These are phyloP conservation scores for Pyrenula aspistea DNA, from an alignment of 495 filamentous ascomycete species.

Conservation along the genomic window DNA sequence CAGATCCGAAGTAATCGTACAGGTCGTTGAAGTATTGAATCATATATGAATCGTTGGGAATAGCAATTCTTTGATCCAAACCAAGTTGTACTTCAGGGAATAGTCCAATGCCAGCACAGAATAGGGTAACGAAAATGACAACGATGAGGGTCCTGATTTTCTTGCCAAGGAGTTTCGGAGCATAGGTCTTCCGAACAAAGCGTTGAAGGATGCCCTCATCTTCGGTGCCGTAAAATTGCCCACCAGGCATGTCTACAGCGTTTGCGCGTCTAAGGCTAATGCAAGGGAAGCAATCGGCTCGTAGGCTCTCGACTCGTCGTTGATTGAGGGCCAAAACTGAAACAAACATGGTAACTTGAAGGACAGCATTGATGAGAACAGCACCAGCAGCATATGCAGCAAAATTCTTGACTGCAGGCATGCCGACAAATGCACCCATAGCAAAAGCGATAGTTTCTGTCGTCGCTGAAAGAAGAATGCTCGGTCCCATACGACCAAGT, in stretches of 20 bases:
- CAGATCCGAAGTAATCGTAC: slow-evolving; percentile 79
- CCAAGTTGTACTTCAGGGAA: slow-evolving; percentile 78
- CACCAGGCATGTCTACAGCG: slow-evolving; percentile 34
- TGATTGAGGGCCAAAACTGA: slow-evolving; percentile 87
- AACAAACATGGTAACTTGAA: slow-evolving; percentile 94
- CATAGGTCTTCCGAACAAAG: slow-evolving; percentile 83
- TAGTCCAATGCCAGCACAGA: slow-evolving; percentile 71
- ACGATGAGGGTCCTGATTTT: slow-evolving; percentile 66
- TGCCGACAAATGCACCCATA: slow-evolving; percentile 84
- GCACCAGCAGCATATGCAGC: slow-evolving; percentile 92
- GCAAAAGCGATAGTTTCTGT: slow-evolving; percentile 91
- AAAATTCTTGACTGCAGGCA: slow-evolving; percentile 96
- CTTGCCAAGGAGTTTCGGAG: slow-evolving; percentile 65
- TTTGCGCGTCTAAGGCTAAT: slow-evolving; percentile 58
- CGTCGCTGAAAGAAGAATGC: slow-evolving; percentile 86
- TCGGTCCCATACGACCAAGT: slow-evolving; percentile 87
- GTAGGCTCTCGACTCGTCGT: slow-evolving; percentile 65
- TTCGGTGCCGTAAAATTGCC: slow-evolving; percentile 45
- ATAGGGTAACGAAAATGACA: slow-evolving; percentile 73
- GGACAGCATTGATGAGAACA: slow-evolving; percentile 87
- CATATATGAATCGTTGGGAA: slow-evolving; percentile 85
- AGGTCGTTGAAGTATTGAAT: slow-evolving; percentile 93
- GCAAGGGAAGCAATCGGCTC: slow-evolving; percentile 92
- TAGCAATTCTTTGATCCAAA: slow-evolving; percentile 84
- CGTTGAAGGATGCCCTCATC: slow-evolving; percentile 71